Conservation (phyloP, 345 rosid species). For the Salix purpurea region DNA sequence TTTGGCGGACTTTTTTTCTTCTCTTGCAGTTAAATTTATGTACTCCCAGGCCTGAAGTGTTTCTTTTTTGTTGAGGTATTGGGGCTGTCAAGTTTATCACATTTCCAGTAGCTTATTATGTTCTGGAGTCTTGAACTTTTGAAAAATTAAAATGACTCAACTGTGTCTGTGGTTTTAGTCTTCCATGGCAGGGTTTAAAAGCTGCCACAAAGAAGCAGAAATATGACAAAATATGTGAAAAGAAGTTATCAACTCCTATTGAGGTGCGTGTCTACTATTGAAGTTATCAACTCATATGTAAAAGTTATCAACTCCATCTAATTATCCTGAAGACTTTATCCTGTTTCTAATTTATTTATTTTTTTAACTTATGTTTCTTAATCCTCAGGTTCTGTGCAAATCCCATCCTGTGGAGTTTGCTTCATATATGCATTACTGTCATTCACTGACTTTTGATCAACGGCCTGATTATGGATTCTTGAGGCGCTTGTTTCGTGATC, state of each 20-base stretch:
- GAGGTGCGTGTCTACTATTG: conserved; percentile 49
- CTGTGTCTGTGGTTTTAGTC: conserved; percentile 37
- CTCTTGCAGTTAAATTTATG: background rate
- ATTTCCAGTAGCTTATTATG: background rate
- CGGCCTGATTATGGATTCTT: conserved; percentile 83
- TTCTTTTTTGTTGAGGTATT: background rate
- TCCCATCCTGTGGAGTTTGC: conserved; percentile 80
- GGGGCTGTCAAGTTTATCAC: background rate
- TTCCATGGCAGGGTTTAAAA: conserved; percentile 94
- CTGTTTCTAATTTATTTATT: too few species aligned
- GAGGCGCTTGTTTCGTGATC: conserved; percentile 72
- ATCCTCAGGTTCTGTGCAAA: conserved; percentile 65
- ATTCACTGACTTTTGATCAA: conserved; percentile 73
- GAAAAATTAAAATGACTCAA: background rate
- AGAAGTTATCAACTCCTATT: conserved; percentile 85
- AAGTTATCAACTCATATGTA: conserved; percentile 82
- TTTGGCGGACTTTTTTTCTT: background rate
- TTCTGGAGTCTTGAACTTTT: background rate
- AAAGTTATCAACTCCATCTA: conserved; percentile 68
- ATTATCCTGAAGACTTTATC: background rate
- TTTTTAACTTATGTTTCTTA: background rate
- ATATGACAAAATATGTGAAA: conserved; percentile 85
- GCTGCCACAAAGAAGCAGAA: conserved; percentile 89
- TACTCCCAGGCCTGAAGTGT: background rate
- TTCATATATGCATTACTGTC: conserved; percentile 83